Conservation (phyloP, 768 basidiomycete genomes). For the Fomitopsis pulvina region DNA sequence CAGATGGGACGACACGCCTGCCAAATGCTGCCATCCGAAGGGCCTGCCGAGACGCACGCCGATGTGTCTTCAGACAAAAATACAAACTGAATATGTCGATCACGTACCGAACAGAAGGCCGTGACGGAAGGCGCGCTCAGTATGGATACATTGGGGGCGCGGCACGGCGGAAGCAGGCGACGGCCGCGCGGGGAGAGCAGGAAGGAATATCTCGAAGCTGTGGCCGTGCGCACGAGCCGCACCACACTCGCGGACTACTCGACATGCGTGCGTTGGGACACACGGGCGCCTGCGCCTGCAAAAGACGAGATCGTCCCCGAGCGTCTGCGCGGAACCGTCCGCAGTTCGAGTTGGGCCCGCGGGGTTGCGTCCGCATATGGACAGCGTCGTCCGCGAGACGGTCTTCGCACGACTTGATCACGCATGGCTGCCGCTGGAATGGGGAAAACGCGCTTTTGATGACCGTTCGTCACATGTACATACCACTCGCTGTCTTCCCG, state of each 20-base stretch:
- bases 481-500: no score
- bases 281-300: neutral
- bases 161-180: neutral
- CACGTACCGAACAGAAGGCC: neutral
- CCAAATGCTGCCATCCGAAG: neutral
- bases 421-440: no score
- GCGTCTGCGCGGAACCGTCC: neutral
- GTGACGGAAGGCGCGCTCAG: neutral
- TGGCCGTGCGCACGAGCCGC: neutral
- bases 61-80: no score
- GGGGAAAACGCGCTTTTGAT: neutral
- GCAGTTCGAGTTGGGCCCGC: neutral
- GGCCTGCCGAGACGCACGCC: neutral
- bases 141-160: neutral
- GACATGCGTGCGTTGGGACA: neutral
- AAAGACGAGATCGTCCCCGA: neutral
- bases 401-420: no score
- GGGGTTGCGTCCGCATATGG: neutral
- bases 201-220: neutral
- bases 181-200: no score
- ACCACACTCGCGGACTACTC: neutral
- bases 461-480: neutral
- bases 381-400: neutral
- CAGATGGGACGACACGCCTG: no score
- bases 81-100: neutral